Evolutionary conservation across 164 flowering plant species (phyloP).

Genomic region (Magnolia officinalis): DNA sequence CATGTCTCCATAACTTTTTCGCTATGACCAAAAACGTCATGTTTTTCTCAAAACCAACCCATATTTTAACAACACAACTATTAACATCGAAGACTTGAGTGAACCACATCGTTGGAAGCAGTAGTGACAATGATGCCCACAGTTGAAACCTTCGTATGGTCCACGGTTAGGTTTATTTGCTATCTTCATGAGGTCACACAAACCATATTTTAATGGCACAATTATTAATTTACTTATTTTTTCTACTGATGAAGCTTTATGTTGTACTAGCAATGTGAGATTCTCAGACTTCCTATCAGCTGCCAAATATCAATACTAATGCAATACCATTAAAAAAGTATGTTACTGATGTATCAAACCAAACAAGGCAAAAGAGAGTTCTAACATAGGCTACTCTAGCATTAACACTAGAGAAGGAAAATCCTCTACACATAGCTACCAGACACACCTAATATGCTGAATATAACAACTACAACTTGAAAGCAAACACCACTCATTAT

Average conservation of each 20-base stretch:
- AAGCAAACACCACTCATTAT: conserved; percentile 32
- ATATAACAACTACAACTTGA: conserved; percentile 40
- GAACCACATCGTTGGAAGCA: too few species aligned
- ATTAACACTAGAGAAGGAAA: conserved; percentile 34
- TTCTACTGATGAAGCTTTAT: conserved; percentile 11
- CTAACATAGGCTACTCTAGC: conserved; percentile 30
- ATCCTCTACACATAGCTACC: conserved; percentile 26
- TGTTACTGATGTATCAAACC: conserved; percentile 16
- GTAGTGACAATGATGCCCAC: too few species aligned
- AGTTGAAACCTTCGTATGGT: too few species aligned
- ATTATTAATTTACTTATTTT: too few species aligned
- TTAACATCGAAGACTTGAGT: too few species aligned
- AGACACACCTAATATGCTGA: conserved; percentile 36
- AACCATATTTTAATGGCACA: too few species aligned
- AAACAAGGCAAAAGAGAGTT: conserved; percentile 10
- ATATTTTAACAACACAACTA: too few species aligned
- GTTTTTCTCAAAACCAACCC: too few species aligned
- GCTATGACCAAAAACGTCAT: too few species aligned
- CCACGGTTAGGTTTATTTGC: too few species aligned
- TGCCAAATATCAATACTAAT: conserved; percentile 11
- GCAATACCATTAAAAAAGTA: conserved; percentile 13
- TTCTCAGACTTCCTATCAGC: conserved; percentile 1
- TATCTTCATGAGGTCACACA: too few species aligned
- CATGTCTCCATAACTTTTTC: too few species aligned
- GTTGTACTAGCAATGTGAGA: neutral